These are phyloP conservation scores for Ophiocordyceps unilateralis DNA, from an alignment of 2,329 filamentous ascomycete genomes.

Conservation along the genomic window DNA sequence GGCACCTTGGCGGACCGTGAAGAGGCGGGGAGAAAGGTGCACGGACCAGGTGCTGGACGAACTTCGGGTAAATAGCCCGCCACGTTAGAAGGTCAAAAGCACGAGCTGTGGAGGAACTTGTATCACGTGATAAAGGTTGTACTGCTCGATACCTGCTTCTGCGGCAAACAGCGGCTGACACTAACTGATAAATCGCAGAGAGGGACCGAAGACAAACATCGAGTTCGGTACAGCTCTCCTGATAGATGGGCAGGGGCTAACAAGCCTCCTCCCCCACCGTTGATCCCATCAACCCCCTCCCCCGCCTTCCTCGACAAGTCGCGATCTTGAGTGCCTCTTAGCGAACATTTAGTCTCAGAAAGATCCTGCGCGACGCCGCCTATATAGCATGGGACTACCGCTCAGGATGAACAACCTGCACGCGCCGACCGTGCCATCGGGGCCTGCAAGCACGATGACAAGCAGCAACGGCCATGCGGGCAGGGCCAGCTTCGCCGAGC, in stretches of 20 bases:
- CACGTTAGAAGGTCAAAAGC: neutral
- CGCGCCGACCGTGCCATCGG: conserved; percentile 49
- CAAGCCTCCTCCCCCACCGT: too few relatives aligned
- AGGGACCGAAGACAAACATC: too few relatives aligned
- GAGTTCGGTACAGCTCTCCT: too few relatives aligned
- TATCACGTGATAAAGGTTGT: too few relatives aligned
- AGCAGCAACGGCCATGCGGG: conserved; percentile 41
- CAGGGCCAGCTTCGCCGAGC: conserved; percentile 56
- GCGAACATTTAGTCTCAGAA: too few relatives aligned
- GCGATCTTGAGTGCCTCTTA: too few relatives aligned
- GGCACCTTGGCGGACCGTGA: conserved; percentile 2
- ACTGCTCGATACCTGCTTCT: neutral
- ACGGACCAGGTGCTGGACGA: neutral
- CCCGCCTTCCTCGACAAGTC: too few relatives aligned
- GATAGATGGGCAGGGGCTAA: too few relatives aligned
- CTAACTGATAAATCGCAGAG: too few relatives aligned
- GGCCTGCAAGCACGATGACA: conserved; percentile 45
- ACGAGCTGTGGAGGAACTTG: too few relatives aligned
- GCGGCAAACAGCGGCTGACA: too few relatives aligned
- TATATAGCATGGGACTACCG: conserved; percentile 4
- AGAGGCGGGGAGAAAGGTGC: neutral
- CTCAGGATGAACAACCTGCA: conserved; percentile 35
- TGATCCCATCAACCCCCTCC: too few relatives aligned
- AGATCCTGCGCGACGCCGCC: neutral
- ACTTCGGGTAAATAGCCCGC: neutral